A percentile compares a stretch with the other conserved stretches of the same genome.
These are phyloP conservation scores for Dichotomocladium elegans DNA, from an alignment of 371 early-diverging fungal species.

Conservation along the genomic window DNA sequence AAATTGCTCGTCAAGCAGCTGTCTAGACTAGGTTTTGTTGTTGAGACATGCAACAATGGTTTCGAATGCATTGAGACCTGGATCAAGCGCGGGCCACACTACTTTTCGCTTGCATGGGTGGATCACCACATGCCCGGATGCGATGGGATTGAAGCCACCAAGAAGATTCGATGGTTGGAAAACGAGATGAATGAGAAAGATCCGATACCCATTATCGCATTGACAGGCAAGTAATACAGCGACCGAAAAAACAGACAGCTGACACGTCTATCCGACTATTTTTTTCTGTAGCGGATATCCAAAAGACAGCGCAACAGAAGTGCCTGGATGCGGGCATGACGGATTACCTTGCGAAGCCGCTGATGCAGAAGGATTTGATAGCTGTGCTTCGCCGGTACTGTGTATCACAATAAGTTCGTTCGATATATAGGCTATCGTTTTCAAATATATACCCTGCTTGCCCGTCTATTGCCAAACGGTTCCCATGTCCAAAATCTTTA, in stretches of 20 bases:
- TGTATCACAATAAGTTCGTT: not conserved
- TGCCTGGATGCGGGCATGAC: constrained; percentile 58
- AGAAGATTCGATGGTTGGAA: constrained; percentile 29
- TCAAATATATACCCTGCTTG: not conserved
- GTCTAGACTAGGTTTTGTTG: constrained; percentile 28
- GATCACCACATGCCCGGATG: constrained; percentile 51
- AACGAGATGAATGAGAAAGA: constrained; percentile 13
- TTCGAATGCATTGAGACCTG: constrained; percentile 39
- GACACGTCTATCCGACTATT: not conserved
- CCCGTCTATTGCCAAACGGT: not conserved
- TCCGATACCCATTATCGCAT: constrained; percentile 37
- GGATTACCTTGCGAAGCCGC: constrained; percentile 45
- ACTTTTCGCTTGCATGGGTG: constrained; percentile 38
- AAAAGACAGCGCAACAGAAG: constrained; percentile 45
- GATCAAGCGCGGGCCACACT: constrained; percentile 28
- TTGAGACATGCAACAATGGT: constrained; percentile 41
- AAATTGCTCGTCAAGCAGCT: constrained; percentile 40
- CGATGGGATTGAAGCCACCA: constrained; percentile 42
- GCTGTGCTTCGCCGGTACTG: constrained; percentile 24
- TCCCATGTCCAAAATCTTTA: not conserved
- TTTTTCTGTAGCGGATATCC: constrained; percentile 43
- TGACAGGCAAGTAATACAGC: constrained; percentile 27
- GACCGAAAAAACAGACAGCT: not conserved
- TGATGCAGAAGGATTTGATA: constrained; percentile 42
- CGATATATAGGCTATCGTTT: too few relatives aligned